Evolutionary conservation across 2,329 filamentous ascomycete species (phyloP).

Genomic region (Trichophyton simii): DNA sequence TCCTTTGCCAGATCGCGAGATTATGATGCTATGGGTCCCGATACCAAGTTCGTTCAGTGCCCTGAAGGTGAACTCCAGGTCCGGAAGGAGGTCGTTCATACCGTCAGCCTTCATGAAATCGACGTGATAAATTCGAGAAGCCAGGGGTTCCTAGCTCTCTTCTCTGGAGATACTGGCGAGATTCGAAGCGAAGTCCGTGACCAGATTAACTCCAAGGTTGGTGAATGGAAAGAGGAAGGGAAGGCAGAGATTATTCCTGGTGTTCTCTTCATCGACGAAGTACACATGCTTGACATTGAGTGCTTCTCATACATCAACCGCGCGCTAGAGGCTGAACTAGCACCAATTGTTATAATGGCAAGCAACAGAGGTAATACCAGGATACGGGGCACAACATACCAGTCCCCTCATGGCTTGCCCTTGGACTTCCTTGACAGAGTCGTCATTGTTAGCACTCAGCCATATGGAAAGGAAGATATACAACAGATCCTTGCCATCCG

Average conservation of each 20-base stretch:
- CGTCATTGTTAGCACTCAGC: slow-evolving; percentile 86
- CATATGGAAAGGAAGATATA: slow-evolving; percentile 73
- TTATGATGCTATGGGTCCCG: slow-evolving; percentile 97
- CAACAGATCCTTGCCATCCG: slow-evolving; percentile 85
- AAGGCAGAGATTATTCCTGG: slow-evolving; percentile 97
- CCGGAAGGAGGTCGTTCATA: slow-evolving; percentile 92
- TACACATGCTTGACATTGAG: slow-evolving; percentile 99
- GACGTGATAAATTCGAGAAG: slow-evolving; percentile 98
- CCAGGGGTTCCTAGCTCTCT: slow-evolving; percentile 94
- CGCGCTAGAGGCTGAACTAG: slow-evolving; percentile 84
- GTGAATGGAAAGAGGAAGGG: slow-evolving; percentile 98
- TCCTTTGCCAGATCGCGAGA: slow-evolving; percentile 91
- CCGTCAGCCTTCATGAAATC: slow-evolving; percentile 92
- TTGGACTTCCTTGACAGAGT: slow-evolving; percentile 93
- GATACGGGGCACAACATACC: slow-evolving; percentile 88
- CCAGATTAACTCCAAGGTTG: slow-evolving; percentile 98
- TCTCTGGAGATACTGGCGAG: slow-evolving; percentile 95
- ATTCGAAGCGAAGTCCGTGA: slow-evolving; percentile 94
- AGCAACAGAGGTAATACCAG: slow-evolving; percentile 86
- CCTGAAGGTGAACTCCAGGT: slow-evolving; percentile 96
- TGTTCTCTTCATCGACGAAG: slow-evolving; percentile 95
- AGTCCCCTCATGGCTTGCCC: slow-evolving; percentile 82
- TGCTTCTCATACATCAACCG: slow-evolving; percentile 99
- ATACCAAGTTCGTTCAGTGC: slow-evolving; percentile 96
- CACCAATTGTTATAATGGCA: slow-evolving; percentile 98